These are phyloP conservation scores for Bacterosira constricta DNA, from an alignment of 108 stramenopile species.

Conservation along the genomic window DNA sequence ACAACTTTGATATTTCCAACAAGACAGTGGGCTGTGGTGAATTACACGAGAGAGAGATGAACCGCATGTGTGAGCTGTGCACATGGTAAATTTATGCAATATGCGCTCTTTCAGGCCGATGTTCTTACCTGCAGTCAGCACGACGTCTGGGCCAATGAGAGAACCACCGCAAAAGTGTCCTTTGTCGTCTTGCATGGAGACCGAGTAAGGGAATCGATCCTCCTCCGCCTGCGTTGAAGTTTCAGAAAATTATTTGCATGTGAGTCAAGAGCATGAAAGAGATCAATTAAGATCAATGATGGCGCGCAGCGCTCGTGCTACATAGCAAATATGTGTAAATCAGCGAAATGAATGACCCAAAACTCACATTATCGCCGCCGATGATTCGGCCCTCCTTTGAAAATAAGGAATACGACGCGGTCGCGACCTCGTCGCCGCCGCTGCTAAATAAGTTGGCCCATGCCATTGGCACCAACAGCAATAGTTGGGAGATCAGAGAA, in stretches of 20 bases:
- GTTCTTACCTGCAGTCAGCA: constrained; percentile 13
- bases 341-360: constrained; percentile 3
- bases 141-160: constrained; percentile 50
- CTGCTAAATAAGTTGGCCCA: neutral
- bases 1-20: neutral
- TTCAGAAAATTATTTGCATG: no score
- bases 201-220: constrained; percentile 52
- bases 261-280: no score
- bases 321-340: constrained; percentile 3
- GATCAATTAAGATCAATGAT: neutral
- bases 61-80: neutral
- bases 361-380: constrained; percentile 8
- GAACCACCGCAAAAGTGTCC: constrained; percentile 55
- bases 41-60: neutral
- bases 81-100: neutral
- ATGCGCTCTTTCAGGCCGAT: neutral
- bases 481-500: neutral
- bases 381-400: constrained; percentile 2
- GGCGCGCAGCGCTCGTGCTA: constrained; percentile 1
- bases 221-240: constrained; percentile 12
- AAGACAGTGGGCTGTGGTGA: constrained; percentile 1
- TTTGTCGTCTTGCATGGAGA: constrained; percentile 25
- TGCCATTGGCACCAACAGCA: neutral
- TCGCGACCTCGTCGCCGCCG: neutral
- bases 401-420: neutral